Base-by-base conservation (phyloP, 345 rosid genomes). In the Raphanus sativus region DNA sequence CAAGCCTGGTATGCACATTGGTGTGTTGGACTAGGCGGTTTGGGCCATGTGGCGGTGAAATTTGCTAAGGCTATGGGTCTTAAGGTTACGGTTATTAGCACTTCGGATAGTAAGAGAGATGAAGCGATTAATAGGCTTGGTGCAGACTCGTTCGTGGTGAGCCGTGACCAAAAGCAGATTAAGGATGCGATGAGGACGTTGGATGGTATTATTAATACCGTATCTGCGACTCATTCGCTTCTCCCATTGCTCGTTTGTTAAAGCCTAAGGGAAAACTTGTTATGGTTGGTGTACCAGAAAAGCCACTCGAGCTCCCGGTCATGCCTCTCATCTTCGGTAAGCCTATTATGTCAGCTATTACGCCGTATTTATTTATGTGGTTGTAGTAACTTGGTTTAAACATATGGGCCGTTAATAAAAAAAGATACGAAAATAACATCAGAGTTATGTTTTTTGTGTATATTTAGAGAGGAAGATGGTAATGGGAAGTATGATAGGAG, bases 21-120 rank as follows among this genome's bases (percentile, higher is more conserved):
- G 90, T 15, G 82, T 91, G 33, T 86, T 24, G 95, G 95, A 0
- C 79, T 90, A 59, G 97, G 93, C 3, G 89, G 93, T 2, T 71
- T 91, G 0, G 95, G 97, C 16, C 97, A 91, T 68, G 83, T 90
- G 1, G 90, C 84, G 0, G 90, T 89, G 1, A 89, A 87, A 36
- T 87, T 91, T 80, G 89, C 88, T 0, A 91, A 91, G 75, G 93
- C 95, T 4, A 50, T 86, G 80, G 91, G 91, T 1, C 71, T 25
- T 17, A 86, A 85, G 42, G 91, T 91, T 29, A 90, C 97, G 4
- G 92, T 87, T 28, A 86, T 91, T 38, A 91, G 97, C 63, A 84
- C 89, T 33, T 88, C 95, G 3, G 86, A 83, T 5, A 48, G 25
- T n/a, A 89, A 91, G 82, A 86, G 79, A 78, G 75, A 83, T 2